These are phyloP conservation scores for Irpex rosettiformis DNA, from an alignment of 1,284 basidiomycete species.

Conservation along the genomic window DNA sequence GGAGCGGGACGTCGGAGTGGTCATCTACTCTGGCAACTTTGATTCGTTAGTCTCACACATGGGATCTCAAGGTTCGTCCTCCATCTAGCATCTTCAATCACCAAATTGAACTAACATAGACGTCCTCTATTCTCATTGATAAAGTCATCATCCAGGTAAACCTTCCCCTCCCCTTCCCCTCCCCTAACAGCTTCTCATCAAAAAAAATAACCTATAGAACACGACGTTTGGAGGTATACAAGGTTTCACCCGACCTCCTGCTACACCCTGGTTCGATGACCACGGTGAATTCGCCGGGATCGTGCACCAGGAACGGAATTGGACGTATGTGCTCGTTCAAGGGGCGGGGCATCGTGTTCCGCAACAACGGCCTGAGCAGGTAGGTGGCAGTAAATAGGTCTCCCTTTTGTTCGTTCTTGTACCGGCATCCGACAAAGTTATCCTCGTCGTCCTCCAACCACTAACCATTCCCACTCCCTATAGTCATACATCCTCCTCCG, in stretches of 20 bases:
- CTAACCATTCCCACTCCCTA: background rate
- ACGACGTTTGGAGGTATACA: constrained; percentile 53
- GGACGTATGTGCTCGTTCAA: constrained; percentile 9
- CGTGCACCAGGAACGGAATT: constrained; percentile 26
- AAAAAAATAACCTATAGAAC: constrained; percentile 14
- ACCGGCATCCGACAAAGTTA: background rate
- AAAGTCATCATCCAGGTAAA: constrained; percentile 22
- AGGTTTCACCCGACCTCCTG: constrained; percentile 59
- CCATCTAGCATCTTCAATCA: too few species aligned
- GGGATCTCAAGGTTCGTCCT: background rate
- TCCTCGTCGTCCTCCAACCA: background rate
- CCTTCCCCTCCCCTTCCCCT: background rate
- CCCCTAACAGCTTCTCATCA: background rate
- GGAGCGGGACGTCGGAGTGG: background rate
- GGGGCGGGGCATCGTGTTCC: constrained; percentile 7
- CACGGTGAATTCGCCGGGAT: constrained; percentile 23
- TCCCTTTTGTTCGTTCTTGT: background rate
- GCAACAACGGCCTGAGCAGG: constrained; percentile 6
- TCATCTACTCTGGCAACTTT: constrained; percentile 1
- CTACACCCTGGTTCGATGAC: constrained; percentile 44
- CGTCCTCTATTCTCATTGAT: background rate
- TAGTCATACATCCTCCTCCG: constrained; percentile 26
- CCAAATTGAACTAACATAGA: background rate
- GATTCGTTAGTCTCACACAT: background rate
- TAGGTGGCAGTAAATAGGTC: background rate